Evolutionary conservation across 352 stramenopile genomes (phyloP), one percentile per base, ranked within the genome.

Genomic region (Globisporangium nagaii): DNA sequence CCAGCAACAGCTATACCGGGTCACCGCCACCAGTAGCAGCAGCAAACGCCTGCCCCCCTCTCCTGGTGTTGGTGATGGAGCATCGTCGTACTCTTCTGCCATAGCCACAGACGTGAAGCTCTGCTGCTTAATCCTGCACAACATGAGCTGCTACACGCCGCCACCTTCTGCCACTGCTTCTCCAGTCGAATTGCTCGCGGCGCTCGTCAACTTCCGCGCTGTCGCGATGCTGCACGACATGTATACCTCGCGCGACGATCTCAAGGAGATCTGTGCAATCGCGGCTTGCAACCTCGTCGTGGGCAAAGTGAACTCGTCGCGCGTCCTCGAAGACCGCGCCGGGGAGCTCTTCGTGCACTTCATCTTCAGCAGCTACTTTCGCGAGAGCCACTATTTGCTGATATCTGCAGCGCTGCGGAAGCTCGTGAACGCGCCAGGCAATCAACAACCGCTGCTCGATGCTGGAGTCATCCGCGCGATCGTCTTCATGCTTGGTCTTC

Each of bases 121-220:
- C 6, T 83, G 76, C 47, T 80, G 70, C 27, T 55, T 86, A n/a
- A 71, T 86, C 12, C 65, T 92, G 12, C 79, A 92, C 66, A 92
- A 92, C 51, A 50, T 90, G 20, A 92, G 75, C 50, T 92, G 81
- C 17, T 44, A 58, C 28, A 37, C 34, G 4, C 2, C 35, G 2
- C 10, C 32, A 13, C 34, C 45, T 8, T 32, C 37, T 2, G 4
- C 31, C 2, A 12, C 25, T 5, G 58, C 52, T 8, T 35, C 35
- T 20, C 40, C 34, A 35, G 22, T 15, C n/a, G 65, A 37, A 25
- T 58, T 66, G 40, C 64, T 86, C n/a, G 70, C 70, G 4, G 27
- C 50, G 17, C 71, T 92, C 5, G 77, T 88, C 34, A 72, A 73
- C 4, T 75, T 66, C 5, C 68, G 65, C 13, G 70, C 61, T 0